phyloP scores from a whole-genome alignment of 1,284 basidiomycete species.

The Ceratobasidium sp. region DNA sequence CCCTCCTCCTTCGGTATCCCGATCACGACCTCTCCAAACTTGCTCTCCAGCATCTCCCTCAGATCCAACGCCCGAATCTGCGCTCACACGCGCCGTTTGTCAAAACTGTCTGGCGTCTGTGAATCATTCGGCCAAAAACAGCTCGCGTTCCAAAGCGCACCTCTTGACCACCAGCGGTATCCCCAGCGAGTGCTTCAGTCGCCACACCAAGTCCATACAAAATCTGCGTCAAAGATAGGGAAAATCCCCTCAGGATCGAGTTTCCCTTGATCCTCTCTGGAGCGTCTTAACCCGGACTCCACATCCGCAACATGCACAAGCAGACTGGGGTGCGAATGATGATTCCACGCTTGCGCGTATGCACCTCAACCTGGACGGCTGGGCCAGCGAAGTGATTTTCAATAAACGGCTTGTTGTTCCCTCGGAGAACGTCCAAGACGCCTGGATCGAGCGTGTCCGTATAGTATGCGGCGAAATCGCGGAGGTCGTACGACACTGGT shows the following conservation, averaged over 20 bases:
- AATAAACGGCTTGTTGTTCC: conserved; percentile 80
- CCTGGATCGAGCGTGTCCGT: conserved; percentile 87
- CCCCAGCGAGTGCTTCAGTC: conserved; percentile 34
- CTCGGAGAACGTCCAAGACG: conserved; percentile 85
- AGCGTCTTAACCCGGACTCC: conserved; percentile 62
- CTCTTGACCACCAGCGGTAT: too few relatives aligned
- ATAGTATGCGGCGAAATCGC: conserved; percentile 84
- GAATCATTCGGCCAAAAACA: conserved; percentile 94
- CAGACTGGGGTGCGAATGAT: conserved; percentile 92
- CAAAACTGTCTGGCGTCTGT: conserved; percentile 86
- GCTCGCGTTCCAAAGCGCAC: conserved; percentile 80
- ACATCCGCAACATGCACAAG: conserved; percentile 71
- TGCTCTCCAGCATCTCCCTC: conserved; percentile 81
- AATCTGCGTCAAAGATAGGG: conserved; percentile 83
- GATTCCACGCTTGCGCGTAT: conserved; percentile 82
- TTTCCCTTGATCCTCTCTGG: conserved; percentile 55
- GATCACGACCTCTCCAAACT: conserved; percentile 63
- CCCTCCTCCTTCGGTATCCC: conserved; percentile 74
- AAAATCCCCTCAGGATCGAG: conserved; percentile 82
- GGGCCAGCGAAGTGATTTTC: conserved; percentile 89
- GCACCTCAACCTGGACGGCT: conserved; percentile 82
- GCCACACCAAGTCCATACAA: conserved; percentile 32
- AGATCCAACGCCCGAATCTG: conserved; percentile 83
- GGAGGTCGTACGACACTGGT: conserved; percentile 79
- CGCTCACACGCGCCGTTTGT: conserved; percentile 84